Base-by-base conservation (phyloP, 208 protist species). In the Trypanosoma cruzi region DNA sequence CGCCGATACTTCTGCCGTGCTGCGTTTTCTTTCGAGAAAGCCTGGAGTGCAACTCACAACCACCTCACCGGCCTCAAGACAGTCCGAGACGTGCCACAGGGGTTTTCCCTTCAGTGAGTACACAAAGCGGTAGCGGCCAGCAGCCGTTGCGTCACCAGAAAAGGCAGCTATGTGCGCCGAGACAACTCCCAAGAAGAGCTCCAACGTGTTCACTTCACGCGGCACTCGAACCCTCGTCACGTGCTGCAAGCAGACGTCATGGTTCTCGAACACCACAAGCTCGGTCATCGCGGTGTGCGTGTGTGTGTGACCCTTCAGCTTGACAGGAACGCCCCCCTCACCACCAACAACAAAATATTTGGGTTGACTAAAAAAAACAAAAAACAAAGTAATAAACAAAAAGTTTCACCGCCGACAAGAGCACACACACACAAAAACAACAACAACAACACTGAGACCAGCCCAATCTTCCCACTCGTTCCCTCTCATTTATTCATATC, bases 21-120 rank as follows among this genome's bases (percentile, higher is more conserved):
- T 26, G n/a, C 22, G 18, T 32, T 64, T 72, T 7, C 89, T 83
- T 7, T 57, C 48, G 0, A 85, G 67, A 31, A 92, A 95, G 10
- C 86, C 86, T 1, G 89, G 82, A 0, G 75, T 74, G 14, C 73
- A 75, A 65, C 82, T 90, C 44, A 89, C 64, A 16, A 95, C 77
- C 49, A 95, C 74, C 22, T 71, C 73, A 18, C 77, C 58, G 0
- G 82, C 82, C 7, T 85, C 84, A 14, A 86, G 13, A 67, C 84
- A 95, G 64, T 90, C 89, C 59, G 67, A 64, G 28, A 92, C 89
- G 8, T 83, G 83, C 85, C 86, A 92, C 14, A 95, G 81, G 16
- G 89, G 85, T 59, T 77, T 82, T 24, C 89, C 89, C 1, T 54
- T 54, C 10, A 86, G 29, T 13, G 76, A 82, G 77, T 95, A 95